Evolutionary conservation across 1,284 basidiomycete genomes (phyloP), one percentile per base, ranked within the genome.

Genomic region (Amylostereum areolatum): DNA sequence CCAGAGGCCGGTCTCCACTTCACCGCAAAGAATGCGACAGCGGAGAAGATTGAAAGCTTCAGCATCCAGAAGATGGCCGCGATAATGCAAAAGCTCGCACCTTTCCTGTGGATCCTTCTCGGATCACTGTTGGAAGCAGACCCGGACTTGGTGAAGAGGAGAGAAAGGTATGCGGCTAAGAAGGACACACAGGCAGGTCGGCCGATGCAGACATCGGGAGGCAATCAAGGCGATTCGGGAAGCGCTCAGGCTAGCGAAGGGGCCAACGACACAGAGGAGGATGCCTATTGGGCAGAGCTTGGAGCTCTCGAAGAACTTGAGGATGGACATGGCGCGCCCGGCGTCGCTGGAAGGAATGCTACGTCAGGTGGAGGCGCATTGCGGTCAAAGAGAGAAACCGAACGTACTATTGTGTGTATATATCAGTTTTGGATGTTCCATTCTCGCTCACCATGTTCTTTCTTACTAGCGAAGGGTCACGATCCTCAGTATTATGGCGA

Each of bases 11-110:
- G 40, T 12, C 47, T 49, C 9, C 36, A 32, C 29, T 41, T 41
- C 36, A 46, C 41, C 32, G 34, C 45, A 5, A 41, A 46, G 30
- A 50, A 46, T 11, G 49, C 49, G 11, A 46, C 49, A 32, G 34
- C 34, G 28, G 33, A 41, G 37, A 30, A 34, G 3, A 12, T 49
- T 1, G 32, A 49, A 1, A 5, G 29, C 3, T 43, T 43, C 10
- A 35, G 33, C 4, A 34, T 49, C 2, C 33, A 44, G 34, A 35
- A 43, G 30, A 9, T 44, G 24, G 34, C 25, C 11, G 29, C 9
- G 5, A 36, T 6, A 3, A 43, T 48, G 29, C 3, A 43, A n/a
- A 25, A 46, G 4, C 24, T 4, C 30, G 44, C 30, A 5, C 31
- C 31, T 10, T 27, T 3, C 30, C 25, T 45, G 4, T 45, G 44